Conservation (phyloP, 306 rosid genomes). For the Castanea crenata region DNA sequence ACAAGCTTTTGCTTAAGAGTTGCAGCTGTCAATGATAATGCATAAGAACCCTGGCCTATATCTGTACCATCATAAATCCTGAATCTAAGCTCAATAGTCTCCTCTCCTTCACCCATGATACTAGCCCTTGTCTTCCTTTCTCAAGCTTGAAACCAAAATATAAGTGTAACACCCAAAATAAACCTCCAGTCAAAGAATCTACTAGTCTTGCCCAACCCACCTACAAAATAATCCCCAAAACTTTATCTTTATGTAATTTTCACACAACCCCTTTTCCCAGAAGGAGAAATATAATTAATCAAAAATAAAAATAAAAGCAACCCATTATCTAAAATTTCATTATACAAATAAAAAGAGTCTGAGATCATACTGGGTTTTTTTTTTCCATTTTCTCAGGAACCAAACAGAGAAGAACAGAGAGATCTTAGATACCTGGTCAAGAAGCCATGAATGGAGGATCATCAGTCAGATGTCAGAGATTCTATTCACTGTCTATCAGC, state of each 20-base stretch:
- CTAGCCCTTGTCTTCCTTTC: conserved; percentile 25
- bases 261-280: conserved; percentile 3
- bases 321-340: no score
- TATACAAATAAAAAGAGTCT: no score
- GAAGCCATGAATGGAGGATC: conserved; percentile 39
- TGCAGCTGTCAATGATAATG: conserved; percentile 47
- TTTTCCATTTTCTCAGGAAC: conserved; percentile 13
- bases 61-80: conserved; percentile 80
- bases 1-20: conserved; percentile 64
- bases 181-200: conserved; percentile 22
- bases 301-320: not conserved
- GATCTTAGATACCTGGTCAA: conserved; percentile 30
- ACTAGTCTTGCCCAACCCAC: conserved; percentile 32
- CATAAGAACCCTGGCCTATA: conserved; percentile 51
- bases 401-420: conserved; percentile 3
- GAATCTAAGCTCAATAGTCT: conserved; percentile 54
- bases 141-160: conserved; percentile 30
- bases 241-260: conserved; percentile 11
- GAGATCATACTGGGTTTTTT: no score
- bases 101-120: conserved; percentile 56
- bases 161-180: conserved; percentile 22
- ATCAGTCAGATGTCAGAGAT: conserved; percentile 10
- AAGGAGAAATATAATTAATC: not conserved
- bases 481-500: not conserved
- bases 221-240: conserved; percentile 31